Conservation (phyloP, 495 filamentous ascomycete species). For the Geoglossum glabrum region DNA sequence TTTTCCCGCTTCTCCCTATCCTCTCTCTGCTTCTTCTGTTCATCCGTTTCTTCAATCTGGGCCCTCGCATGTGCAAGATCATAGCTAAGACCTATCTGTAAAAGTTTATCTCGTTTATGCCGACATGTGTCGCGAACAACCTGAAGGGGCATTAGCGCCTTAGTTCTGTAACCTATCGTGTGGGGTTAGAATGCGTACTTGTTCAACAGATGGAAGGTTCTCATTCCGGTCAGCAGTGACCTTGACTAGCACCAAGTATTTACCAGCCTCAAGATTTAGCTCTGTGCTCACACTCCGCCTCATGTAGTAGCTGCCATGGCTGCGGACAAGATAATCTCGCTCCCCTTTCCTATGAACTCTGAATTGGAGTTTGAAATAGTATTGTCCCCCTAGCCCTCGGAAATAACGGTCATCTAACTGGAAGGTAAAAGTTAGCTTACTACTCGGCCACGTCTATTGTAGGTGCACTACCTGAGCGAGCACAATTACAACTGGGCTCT, state of each 20-base stretch:
- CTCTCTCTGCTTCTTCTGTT: conserved; percentile 32
- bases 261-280: conserved; percentile 60
- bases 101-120: conserved; percentile 54
- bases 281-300: conserved; percentile 64
- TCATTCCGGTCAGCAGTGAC: conserved; percentile 44
- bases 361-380: conserved; percentile 58
- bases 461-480: conserved; percentile 37
- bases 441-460: background rate
- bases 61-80: conserved; percentile 72
- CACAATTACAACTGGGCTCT: conserved; percentile 54
- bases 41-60: conserved; percentile 40
- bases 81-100: conserved; percentile 62
- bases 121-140: conserved; percentile 43
- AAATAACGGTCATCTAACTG: conserved; percentile 73
- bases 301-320: conserved; percentile 48
- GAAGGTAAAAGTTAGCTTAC: conserved; percentile 5
- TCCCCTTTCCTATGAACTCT: conserved; percentile 63
- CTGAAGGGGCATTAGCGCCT: background rate
- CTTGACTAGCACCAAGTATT: conserved; percentile 62
- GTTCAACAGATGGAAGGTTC: conserved; percentile 35
- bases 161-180: background rate
- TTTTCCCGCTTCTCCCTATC: conserved; percentile 25
- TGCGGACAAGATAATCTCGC: conserved; percentile 70
- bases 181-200: conserved; percentile 10
- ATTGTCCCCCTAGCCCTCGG: conserved; percentile 63